A percentile compares a stretch with the other conserved stretches of the same genome.
Evolutionary conservation across 306 rosid genomes (phyloP).

Genomic region (Castanea mollissima): DNA sequence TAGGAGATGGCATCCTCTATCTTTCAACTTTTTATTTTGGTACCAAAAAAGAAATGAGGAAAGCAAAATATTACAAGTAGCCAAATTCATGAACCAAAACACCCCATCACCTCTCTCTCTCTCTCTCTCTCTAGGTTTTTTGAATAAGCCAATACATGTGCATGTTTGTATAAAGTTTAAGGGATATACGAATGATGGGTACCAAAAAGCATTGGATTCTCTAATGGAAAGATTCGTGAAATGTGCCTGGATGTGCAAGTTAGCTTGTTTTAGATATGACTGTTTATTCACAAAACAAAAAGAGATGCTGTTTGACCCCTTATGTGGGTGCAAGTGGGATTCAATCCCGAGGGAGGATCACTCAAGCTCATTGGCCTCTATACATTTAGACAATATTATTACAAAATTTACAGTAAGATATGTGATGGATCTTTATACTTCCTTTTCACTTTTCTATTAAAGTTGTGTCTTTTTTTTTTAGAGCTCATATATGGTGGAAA

Average conservation of each 20-base stretch:
- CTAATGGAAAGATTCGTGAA: slow-evolving; percentile 25
- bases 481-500: neutral
- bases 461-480: neutral
- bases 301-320: slow-evolving; percentile 46
- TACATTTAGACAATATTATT: neutral
- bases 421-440: neutral
- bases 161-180: slow-evolving; percentile 8
- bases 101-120: neutral
- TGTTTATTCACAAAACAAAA: slow-evolving; percentile 27
- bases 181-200: slow-evolving; percentile 25
- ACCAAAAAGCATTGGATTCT: slow-evolving; percentile 63
- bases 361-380: neutral
- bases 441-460: neutral
- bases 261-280: slow-evolving; percentile 30
- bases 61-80: neutral
- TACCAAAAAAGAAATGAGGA: neutral
- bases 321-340: slow-evolving; percentile 48
- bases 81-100: neutral
- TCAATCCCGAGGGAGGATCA: slow-evolving; percentile 55
- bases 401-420: too few relatives aligned
- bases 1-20: too few relatives aligned
- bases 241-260: slow-evolving; percentile 24
- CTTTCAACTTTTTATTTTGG: too few relatives aligned
- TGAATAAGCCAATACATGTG: slow-evolving; percentile 31
- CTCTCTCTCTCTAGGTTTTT: neutral